phyloP scores from a whole-genome alignment of 2,329 filamentous ascomycete species.

The Aspergillus neotritici region DNA sequence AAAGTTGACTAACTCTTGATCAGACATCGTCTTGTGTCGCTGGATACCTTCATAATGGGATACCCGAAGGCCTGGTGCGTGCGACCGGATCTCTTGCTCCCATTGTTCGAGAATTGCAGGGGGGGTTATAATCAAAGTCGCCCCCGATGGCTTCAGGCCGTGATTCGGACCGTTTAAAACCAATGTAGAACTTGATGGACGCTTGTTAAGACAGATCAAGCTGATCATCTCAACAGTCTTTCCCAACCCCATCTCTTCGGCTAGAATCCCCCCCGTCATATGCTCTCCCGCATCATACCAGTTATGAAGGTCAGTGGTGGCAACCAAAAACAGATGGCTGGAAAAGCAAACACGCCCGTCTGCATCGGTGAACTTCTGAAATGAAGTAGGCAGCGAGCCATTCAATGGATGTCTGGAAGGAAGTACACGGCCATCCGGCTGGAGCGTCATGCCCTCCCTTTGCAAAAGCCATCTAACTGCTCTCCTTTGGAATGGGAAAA shows the following conservation, averaged over 20 bases:
- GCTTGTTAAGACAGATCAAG: conserved; percentile 40
- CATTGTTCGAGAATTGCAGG: conserved; percentile 58
- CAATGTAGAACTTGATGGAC: conserved; percentile 11
- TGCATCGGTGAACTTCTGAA: conserved; percentile 32
- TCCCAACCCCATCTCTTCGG: conserved; percentile 48
- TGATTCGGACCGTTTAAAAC: conserved; percentile 14
- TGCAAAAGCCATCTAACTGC: conserved; percentile 43
- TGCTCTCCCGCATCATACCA: conserved; percentile 27
- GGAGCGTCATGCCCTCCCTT: conserved; percentile 38
- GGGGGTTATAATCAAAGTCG: conserved; percentile 60
- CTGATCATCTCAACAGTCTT: conserved; percentile 48
- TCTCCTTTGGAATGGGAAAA: conserved; percentile 47
- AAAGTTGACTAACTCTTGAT: conserved; percentile 42
- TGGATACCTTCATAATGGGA: conserved; percentile 54
- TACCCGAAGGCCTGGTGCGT: conserved; percentile 53
- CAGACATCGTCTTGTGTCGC: conserved; percentile 26
- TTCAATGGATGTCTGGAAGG: conserved; percentile 7
- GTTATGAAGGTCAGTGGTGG: conserved; percentile 31
- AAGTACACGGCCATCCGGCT: conserved; percentile 27
- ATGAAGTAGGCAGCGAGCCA: conserved; percentile 33
- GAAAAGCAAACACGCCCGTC: conserved; percentile 36
- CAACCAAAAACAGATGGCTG: conserved; percentile 39
- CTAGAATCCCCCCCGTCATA: conserved; percentile 43
- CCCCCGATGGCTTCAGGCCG: conserved; percentile 40
- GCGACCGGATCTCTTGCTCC: conserved; percentile 53